These are phyloP conservation scores for Selaginella moellendorffii DNA, from an alignment of 75 land plant genomes.

Conservation along the genomic window DNA sequence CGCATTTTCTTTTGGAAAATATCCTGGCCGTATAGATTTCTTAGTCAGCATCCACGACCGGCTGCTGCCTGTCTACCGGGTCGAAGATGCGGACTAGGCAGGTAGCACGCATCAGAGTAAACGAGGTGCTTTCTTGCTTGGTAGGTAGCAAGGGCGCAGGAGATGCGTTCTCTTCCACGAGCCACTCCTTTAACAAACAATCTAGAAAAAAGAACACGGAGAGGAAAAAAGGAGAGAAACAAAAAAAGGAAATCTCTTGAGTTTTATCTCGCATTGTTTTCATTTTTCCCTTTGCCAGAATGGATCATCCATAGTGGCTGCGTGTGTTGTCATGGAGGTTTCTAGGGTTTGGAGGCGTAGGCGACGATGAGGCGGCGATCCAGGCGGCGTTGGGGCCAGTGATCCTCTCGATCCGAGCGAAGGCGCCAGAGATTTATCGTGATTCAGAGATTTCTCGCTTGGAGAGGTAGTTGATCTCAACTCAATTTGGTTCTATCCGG, in stretches of 20 bases:
- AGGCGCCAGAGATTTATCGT: no score
- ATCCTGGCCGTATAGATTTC: no score
- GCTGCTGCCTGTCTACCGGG: background rate
- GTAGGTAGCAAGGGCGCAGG: conserved; percentile 1
- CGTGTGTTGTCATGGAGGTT: background rate
- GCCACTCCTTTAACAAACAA: background rate
- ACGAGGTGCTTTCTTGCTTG: background rate
- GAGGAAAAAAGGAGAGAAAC: no score
- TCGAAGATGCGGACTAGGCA: background rate
- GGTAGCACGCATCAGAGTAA: background rate
- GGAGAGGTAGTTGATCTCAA: background rate
- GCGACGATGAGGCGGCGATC: background rate
- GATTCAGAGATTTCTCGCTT: background rate
- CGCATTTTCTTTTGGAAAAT: no score
- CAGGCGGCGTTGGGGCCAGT: background rate
- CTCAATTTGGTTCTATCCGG: background rate
- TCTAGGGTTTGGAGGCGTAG: background rate
- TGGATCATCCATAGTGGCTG: background rate
- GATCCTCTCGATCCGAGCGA: background rate
- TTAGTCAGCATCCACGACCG: no score
- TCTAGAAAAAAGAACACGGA: no score
- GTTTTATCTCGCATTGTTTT: background rate
- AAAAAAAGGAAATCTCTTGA: background rate
- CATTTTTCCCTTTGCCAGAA: background rate
- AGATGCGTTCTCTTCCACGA: background rate